phyloP scores from a whole-genome alignment of 805 yeast genomes.

The Spathaspora hagerdaliae region DNA sequence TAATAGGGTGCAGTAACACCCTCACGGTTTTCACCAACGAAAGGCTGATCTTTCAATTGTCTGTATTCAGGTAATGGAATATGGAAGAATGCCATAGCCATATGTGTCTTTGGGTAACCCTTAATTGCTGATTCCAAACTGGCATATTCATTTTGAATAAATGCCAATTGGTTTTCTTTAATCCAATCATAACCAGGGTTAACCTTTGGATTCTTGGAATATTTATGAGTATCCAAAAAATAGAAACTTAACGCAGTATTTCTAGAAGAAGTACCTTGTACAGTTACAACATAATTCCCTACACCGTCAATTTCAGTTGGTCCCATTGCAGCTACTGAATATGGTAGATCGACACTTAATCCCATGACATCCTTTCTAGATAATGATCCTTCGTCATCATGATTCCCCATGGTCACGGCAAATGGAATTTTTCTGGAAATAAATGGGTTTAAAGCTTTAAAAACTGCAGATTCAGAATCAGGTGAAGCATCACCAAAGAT shows the following conservation, averaged over 20 bases:
- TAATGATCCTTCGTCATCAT: slow-evolving; percentile 84
- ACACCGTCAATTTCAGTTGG: slow-evolving; percentile 71
- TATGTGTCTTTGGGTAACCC: slow-evolving; percentile 38
- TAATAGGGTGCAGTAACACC: slow-evolving; percentile 72
- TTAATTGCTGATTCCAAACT: slow-evolving; percentile 23
- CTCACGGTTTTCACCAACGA: slow-evolving; percentile 68
- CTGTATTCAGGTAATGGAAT: slow-evolving; percentile 88
- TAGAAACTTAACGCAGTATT: slow-evolving; percentile 55
- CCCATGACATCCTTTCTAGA: slow-evolving; percentile 57
- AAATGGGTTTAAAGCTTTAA: slow-evolving; percentile 72
- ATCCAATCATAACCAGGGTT: slow-evolving; percentile 85
- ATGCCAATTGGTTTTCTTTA: slow-evolving; percentile 63
- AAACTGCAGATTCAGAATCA: slow-evolving; percentile 78
- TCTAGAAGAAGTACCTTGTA: slow-evolving; percentile 37
- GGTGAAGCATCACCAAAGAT: slow-evolving; percentile 75
- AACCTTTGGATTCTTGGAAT: slow-evolving; percentile 61
- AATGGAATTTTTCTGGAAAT: slow-evolving; percentile 69
- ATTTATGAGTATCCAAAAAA: slow-evolving; percentile 82
- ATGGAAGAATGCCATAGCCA: slow-evolving; percentile 90
- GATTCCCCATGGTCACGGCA: slow-evolving; percentile 87
- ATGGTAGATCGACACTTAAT: slow-evolving; percentile 58
- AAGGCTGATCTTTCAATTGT: slow-evolving; percentile 34
- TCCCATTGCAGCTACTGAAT: slow-evolving; percentile 57
- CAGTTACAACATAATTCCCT: slow-evolving; percentile 70
- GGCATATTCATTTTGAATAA: slow-evolving; percentile 36